Percentiles rank a stretch among this genome's conserved stretches.
Evolutionary conservation across 345 rosid species (phyloP).

Genomic region (Eucalyptus erythrocorys): DNA sequence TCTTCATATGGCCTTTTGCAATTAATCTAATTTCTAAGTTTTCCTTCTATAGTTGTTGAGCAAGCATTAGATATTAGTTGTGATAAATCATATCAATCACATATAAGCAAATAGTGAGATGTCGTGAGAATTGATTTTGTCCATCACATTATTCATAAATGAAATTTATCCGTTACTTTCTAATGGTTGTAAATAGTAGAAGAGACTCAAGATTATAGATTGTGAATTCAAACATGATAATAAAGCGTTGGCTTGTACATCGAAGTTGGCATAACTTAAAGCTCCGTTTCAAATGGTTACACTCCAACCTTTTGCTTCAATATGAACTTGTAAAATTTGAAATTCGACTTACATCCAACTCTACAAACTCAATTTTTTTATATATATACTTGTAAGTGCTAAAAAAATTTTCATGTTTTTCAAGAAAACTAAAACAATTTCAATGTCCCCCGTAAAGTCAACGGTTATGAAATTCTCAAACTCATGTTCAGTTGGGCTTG

Average conservation of each 20-base stretch:
- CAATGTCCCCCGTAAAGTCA: not conserved
- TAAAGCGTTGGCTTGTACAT: not conserved
- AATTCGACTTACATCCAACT: not conserved
- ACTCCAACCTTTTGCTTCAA: not conserved
- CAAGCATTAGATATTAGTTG: not conserved
- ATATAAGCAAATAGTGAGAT: not conserved
- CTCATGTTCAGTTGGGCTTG: not conserved
- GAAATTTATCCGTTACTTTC: not conserved
- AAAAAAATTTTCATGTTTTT: not conserved
- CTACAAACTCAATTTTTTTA: not conserved
- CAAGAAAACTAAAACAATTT: not conserved
- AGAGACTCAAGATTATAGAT: not conserved
- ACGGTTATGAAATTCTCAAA: not conserved
- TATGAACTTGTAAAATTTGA: not conserved
- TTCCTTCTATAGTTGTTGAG: not conserved
- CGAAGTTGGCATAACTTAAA: not conserved
- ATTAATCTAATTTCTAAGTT: not conserved
- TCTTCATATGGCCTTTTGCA: not conserved
- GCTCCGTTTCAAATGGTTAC: not conserved
- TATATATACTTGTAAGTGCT: not conserved
- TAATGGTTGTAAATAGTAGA: not conserved
- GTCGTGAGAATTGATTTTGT: not conserved
- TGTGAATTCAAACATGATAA: rapidly evolving
- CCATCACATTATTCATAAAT: not conserved
- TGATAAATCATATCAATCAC: not conserved